Percentiles rank a stretch among this genome's conserved stretches.
Conservation (phyloP, 1,139 yeast species). For the Diutina siamensis region DNA sequence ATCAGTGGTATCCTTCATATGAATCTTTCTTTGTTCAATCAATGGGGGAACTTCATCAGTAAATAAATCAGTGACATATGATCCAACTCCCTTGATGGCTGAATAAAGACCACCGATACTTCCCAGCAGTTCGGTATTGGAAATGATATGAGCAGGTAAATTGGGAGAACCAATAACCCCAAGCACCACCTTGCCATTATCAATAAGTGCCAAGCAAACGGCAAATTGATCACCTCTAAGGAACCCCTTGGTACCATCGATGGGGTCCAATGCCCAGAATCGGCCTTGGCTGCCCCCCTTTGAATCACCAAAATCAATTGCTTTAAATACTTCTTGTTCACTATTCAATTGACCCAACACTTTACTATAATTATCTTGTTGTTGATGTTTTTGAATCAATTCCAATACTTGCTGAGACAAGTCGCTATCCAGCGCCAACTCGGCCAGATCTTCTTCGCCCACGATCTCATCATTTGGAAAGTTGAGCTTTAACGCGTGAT, state of each 20-base stretch:
- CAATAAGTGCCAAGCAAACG: constrained; percentile 82
- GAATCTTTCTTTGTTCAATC: constrained; percentile 23
- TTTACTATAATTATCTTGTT: constrained; percentile 13
- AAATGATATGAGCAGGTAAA: constrained; percentile 28
- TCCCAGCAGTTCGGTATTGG: constrained; percentile 27
- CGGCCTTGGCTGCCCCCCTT: constrained; percentile 71
- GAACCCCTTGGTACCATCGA: constrained; percentile 97
- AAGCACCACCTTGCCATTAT: constrained; percentile 70
- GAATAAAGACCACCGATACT: constrained; percentile 60
- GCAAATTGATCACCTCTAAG: constrained; percentile 95
- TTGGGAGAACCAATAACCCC: constrained; percentile 98
- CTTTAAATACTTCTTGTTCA: constrained; percentile 41
- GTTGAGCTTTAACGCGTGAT: constrained; percentile 64
- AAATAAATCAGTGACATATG: constrained; percentile 44
- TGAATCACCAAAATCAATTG: constrained; percentile 72
- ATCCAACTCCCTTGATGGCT: constrained; percentile 66
- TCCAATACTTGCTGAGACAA: constrained; percentile 34
- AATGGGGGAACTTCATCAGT: constrained; percentile 24
- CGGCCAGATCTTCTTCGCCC: constrained; percentile 85
- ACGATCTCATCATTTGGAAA: constrained; percentile 83
- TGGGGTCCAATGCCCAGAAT: constrained; percentile 96
- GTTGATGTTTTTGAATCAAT: constrained; percentile 37
- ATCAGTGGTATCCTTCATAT: constrained; percentile 30
- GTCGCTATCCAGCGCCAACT: constrained; percentile 35
- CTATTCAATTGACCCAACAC: constrained; percentile 31